A percentile compares a stretch with the other conserved stretches of the same genome.
Conservation (phyloP, 2,329 filamentous ascomycete genomes). For the Talaromyces sp. region DNA sequence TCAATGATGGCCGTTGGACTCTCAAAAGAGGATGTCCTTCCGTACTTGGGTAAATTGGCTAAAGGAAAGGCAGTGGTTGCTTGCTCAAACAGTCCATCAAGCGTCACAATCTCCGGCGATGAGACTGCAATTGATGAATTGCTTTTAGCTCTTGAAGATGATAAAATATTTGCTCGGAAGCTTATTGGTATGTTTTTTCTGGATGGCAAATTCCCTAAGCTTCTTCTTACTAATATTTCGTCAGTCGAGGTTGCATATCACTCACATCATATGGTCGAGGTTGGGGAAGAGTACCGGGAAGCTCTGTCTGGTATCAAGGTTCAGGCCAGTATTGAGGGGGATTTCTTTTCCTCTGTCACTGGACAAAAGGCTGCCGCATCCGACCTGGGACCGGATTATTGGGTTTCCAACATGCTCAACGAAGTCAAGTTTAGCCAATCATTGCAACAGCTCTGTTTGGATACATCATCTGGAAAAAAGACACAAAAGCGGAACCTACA, state of each 20-base stretch:
- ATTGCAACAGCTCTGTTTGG: slow-evolving; percentile 20
- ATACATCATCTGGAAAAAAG: neutral
- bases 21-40: slow-evolving; percentile 5
- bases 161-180: slow-evolving; percentile 27
- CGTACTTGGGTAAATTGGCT: neutral
- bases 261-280: slow-evolving; percentile 25
- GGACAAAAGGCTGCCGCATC: neutral
- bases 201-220: neutral
- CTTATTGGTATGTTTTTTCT: slow-evolving; percentile 17
- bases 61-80: neutral
- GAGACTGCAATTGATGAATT: slow-evolving; percentile 18
- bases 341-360: slow-evolving; percentile 26
- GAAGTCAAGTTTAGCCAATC: slow-evolving; percentile 28
- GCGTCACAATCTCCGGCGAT: neutral
- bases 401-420: slow-evolving; percentile 31
- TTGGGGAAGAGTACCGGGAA: slow-evolving; percentile 26
- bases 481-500: neutral
- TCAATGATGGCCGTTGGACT: slow-evolving; percentile 27
- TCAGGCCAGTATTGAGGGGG: slow-evolving; percentile 15
- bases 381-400: slow-evolving; percentile 24
- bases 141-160: slow-evolving; percentile 21
- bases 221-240: neutral
- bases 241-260: slow-evolving; percentile 32
- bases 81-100: neutral
- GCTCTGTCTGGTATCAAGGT: neutral